Evolutionary conservation across 2,329 filamentous ascomycete genomes (phyloP), one percentile per base, ranked within the genome.

Genomic region (Aspergillus hiratsukae): DNA sequence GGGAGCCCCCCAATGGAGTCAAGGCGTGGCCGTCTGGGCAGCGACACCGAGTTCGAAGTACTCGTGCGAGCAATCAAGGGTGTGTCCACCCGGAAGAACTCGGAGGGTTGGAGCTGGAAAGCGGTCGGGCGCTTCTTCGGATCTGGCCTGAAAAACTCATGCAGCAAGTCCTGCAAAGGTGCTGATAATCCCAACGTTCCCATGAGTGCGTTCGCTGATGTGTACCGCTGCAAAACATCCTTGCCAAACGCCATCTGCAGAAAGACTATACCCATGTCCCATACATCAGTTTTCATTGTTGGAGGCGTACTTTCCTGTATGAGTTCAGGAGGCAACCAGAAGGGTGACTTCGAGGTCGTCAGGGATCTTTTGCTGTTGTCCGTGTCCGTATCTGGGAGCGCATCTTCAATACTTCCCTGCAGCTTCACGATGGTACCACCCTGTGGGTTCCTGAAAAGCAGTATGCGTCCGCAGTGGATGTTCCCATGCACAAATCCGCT

Each of bases 231-330:
- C 19, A 88, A 80, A 6, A 91, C 83, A 62, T 91, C 85, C 35
- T 91, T 80, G 2, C 94, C 94, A 70, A 97, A 93, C 3, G 94
- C 83, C 91, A 97, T 97, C 71, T 99, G 93, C 41, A 96, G 74
- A 64, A 97, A 89, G 4, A 97, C 83, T 29, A 97, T 85, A 4
- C 94, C 94, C 66, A 99, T 86, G 63, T 97, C 90, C 94, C 94
- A 99, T 8, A 97, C 84, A 70, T 97, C 94, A 0, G 91, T 90
- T 71, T 96, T 96, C 66, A 75, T 87, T 80, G 71, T 88, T 52
- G 72, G 71, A 40, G 72, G 69, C 35, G 68, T 79, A 29, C 81
- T 81, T 28, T 83, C 87, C 57, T 81, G 83, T 1, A 79, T 81
- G 49, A 91, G 81, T 73, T 96, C 91, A 1, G 91, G 89, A 1